phyloP scores from a whole-genome alignment of 2,329 filamentous ascomycete species.

The Ophiocordyceps robertsii region DNA sequence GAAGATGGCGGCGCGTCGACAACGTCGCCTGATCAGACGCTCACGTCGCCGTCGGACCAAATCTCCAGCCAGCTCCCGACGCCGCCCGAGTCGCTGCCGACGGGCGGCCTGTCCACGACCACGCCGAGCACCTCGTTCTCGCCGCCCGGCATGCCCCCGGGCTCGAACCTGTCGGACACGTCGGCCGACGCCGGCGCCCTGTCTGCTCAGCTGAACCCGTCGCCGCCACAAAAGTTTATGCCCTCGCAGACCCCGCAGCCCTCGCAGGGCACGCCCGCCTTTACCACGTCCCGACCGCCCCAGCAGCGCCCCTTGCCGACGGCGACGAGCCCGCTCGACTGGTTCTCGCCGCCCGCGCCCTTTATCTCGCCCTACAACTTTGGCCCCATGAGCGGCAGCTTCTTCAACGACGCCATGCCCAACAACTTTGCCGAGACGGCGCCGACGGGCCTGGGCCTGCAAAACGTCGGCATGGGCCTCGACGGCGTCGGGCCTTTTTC shows the following conservation, averaged over 20 bases:
- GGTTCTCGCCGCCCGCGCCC: conserved; percentile 38
- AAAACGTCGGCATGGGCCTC: conserved; percentile 14
- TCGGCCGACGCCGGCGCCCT: conserved; percentile 10
- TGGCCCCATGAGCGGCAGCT: conserved; percentile 24
- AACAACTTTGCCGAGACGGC: conserved; percentile 16
- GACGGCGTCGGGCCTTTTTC: conserved; percentile 9
- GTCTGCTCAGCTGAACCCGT: conserved; percentile 16
- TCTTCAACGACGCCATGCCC: conserved; percentile 25
- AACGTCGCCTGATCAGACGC: conserved; percentile 13
- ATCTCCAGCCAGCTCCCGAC: conserved; percentile 24
- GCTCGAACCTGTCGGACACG: conserved; percentile 13
- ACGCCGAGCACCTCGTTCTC: conserved; percentile 21
- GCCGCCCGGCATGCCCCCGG: conserved; percentile 19
- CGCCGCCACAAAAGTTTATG: conserved; percentile 15
- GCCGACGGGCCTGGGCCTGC: conserved; percentile 17
- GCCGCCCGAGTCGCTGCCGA: conserved; percentile 28
- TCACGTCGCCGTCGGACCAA: conserved; percentile 15
- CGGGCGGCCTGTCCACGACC: conserved; percentile 14
- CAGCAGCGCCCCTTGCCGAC: conserved; percentile 31
- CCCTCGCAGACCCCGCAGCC: conserved; percentile 2
- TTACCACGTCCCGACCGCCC: conserved; percentile 18
- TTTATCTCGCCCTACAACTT: conserved; percentile 41
- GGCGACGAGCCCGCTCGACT: conserved; percentile 29
- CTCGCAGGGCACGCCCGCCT: conserved; percentile 4
- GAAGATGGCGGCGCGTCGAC: conserved; percentile 22